phyloP scores from a whole-genome alignment of 805 yeast species.

The Candida sphagnicola region DNA sequence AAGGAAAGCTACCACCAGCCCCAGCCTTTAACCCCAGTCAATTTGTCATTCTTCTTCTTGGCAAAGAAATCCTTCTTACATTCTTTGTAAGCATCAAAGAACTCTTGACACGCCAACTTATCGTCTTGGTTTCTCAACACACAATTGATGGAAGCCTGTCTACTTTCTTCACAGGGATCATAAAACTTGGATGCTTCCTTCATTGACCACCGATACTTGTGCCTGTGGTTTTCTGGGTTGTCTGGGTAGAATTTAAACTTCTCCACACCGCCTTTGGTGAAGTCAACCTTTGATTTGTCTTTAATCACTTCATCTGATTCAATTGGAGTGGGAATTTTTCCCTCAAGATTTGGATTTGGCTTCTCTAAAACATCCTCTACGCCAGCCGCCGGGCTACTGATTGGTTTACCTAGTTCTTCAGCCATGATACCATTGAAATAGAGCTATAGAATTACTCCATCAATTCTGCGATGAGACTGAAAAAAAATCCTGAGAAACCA shows the following conservation, averaged over 20 bases:
- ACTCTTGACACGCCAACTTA: constrained; percentile 62
- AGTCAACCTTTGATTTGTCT: constrained; percentile 46
- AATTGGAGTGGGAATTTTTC: not conserved
- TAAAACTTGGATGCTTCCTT: constrained; percentile 82
- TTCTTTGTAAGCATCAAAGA: constrained; percentile 89
- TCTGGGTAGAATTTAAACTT: constrained; percentile 79
- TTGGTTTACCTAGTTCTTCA: too few relatives aligned
- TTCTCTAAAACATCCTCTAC: not conserved
- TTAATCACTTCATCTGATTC: constrained; percentile 23
- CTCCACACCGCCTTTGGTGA: constrained; percentile 50
- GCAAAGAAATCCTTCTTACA: constrained; percentile 62
- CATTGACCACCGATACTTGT: constrained; percentile 62
- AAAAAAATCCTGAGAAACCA: too few relatives aligned
- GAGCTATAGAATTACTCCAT: too few relatives aligned
- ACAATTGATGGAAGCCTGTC: constrained; percentile 84
- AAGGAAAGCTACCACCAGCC: constrained; percentile 20
- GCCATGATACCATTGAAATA: too few relatives aligned
- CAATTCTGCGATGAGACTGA: too few relatives aligned
- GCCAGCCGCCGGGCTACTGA: not conserved
- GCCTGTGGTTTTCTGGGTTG: constrained; percentile 69
- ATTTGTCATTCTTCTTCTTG: constrained; percentile 32
- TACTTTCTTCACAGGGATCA: constrained; percentile 90
- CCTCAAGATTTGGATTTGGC: not conserved
- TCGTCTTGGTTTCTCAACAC: constrained; percentile 72
- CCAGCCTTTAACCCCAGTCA: constrained; percentile 41